Base-by-base conservation (phyloP, 2,329 filamentous ascomycete genomes). In the Westerdykella aurantiaca region DNA sequence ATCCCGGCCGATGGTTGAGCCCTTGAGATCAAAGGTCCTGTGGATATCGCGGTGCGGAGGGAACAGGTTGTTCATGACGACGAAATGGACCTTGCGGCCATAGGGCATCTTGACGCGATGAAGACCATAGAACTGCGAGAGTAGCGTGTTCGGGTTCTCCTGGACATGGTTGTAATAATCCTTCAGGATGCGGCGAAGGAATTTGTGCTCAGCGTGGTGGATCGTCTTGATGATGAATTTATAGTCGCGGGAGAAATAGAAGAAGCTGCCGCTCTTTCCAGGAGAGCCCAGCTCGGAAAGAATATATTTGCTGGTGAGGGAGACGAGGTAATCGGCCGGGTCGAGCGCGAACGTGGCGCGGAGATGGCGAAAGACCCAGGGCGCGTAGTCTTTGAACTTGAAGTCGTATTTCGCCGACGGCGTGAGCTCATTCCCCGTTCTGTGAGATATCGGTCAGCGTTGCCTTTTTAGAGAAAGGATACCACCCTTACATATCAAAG, bases 171-270 rank as follows among this genome's bases (percentile, higher is more conserved):
- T 76, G 71, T 96, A 96, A 70, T 98, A 98, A 48, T 97, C 87
- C 63, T 85, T 88, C 45, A 94, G 73, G 45, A 91, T 86, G 68
- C 85, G 89, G 41, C 87, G 78, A 39, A 94, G 76, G 52, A 91
- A 90, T 60, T 90, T 90, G 74, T 91, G 87, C 69, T 98, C 93
- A 56, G 82, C 82, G 60, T 97, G 93, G 66, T 98, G 93, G 55
- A 98, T 97, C 17, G 93, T 98, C 72, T 98, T 98, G 79, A 98
- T 98, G 71, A 98, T 98, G 72, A 98, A 98, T 71, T 96, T 97
- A 78, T 98, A 98, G 71, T 98, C 93, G 60, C 93, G 80, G 38
- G 93, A 97, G 72, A 97, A 98, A 75, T 98, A 98, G 73, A 98
- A 98, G 73, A 98, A 98, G 69, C 90, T 97, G 53, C 93, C 93